Base-by-base conservation (phyloP, 2,329 filamentous ascomycete genomes). In the Elsinoe fawcettii region DNA sequence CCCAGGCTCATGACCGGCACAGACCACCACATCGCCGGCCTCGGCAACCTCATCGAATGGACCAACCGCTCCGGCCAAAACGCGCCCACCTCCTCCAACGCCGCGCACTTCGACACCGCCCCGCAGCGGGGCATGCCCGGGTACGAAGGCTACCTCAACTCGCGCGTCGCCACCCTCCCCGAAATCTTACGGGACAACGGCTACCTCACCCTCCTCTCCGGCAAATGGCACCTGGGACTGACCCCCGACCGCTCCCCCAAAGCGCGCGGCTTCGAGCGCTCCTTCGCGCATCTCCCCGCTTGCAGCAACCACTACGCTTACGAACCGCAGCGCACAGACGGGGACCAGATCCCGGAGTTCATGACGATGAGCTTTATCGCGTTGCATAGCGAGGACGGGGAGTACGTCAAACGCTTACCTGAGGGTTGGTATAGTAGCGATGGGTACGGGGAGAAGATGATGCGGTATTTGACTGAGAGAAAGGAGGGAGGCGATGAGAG, bases 81-180 rank as follows among this genome's bases (percentile, higher is more conserved):
- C 63, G 77, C 75, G 3, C 77, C 77, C 20, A 76, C 75, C 46
- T 74, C 75, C 11, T 77, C 75, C 9, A 71, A 73, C 56, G 58
- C 61, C 55, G 66, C 69, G 58, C 61, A 68, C 54, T 78, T 77
- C 70, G 74, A 73, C 46, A 79, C 77, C 0, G 77, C 77, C 2
- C 77, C 77, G 0, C 80, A 83, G 63, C 73, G 80, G 34, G 82
- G 77, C 9, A 76, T 77, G 70, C 81, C 81, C 0, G 82, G 82
- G 0, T 82, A 85, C 59, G 82, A 85, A 65, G 82, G 82, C 0
- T 85, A 84, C 62, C 71, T 85, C 32, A 85, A 85, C 58, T 76
- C 81, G 60, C 71, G 75, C 1, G 81, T 85, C 1, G 82, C 73
- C 1, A 76, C 81, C 5, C 68, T 84, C 12, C 80, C 81, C 1